Base-by-base conservation (phyloP, 371 early-diverging fungal genomes). In the Neoconidiobolus thromboides region DNA sequence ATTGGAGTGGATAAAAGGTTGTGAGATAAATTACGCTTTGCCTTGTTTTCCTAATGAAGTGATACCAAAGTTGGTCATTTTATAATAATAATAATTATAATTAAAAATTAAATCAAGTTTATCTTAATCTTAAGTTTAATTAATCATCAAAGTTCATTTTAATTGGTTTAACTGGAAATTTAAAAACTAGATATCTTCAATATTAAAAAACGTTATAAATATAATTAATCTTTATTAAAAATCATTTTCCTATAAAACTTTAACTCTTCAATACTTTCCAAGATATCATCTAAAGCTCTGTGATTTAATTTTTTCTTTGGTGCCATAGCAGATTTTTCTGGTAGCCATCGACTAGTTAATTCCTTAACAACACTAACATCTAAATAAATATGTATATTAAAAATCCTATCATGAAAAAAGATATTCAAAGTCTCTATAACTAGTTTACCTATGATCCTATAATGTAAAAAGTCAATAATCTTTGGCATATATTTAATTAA, bases 331-430 rank as follows among this genome's bases (percentile, higher is more conserved):
- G 70, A 67, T 15, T 72, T 66, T 1, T 60, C 46, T 2, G 79
- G 81, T 58, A 71, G 71, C 93, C 93, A 94, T 62, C 95, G 67
- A 56, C 79, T 69, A 0, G 78, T 67, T 46, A 96, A 70, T 68
- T 94, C 96, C 65, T 93, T 93, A 58, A 95, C 66, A 0, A 91
- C 89, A 66, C 87, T 85, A 43, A 95, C 96, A 68, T 95, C 91
- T 67, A 73, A 58, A n/a, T 41, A 37, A 61, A 52, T 38, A 26
- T 42, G n/a, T 60, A 43, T 48, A 26, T 43, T 6, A 49, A n/a
- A 37, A 39, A 1, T 9, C 1, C 39, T 62, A 10, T 26, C 12
- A 60, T 41, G 2, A 38, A 44, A 10, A 49, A 15, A 44, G 38
- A 12, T 2, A 15, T 4, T 7, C 54, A 60, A 52, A 55, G 2